A percentile compares a stretch with the other conserved stretches of the same genome.
Conservation (phyloP, 2,329 filamentous ascomycete species). For the Pezicula radicicola region DNA sequence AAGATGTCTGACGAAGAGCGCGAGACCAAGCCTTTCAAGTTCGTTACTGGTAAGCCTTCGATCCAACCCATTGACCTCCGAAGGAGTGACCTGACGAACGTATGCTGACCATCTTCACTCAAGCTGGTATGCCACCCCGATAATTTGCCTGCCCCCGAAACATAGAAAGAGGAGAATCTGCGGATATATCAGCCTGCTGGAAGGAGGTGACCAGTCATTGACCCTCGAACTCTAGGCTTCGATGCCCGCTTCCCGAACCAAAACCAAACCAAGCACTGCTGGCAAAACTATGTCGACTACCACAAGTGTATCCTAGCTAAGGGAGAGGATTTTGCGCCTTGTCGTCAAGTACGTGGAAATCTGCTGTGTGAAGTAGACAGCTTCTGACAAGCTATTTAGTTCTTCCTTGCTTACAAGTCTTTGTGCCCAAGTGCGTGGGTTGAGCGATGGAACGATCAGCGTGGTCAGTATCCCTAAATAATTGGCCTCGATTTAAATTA, state of each 20-base stretch:
- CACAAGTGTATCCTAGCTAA: constrained; percentile 99
- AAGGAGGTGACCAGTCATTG: constrained; percentile 17
- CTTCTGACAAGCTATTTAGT: constrained; percentile 51
- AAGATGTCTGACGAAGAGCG: constrained; percentile 89
- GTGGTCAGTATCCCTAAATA: constrained; percentile 59
- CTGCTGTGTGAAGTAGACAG: constrained; percentile 39
- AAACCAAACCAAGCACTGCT: constrained; percentile 99
- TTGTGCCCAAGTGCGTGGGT: constrained; percentile 96
- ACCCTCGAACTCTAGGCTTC: constrained; percentile 63
- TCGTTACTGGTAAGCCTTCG: constrained; percentile 82
- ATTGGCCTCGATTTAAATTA: too few relatives aligned
- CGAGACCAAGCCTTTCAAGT: constrained; percentile 99
- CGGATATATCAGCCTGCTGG: neutral
- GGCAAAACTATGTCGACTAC: constrained; percentile 99
- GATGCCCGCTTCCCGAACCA: constrained; percentile 98
- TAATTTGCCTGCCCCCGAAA: neutral
- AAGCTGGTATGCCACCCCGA: neutral
- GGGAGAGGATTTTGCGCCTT: constrained; percentile 96
- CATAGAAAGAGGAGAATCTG: constrained; percentile 22
- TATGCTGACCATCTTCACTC: neutral
- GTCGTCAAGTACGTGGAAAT: constrained; percentile 73
- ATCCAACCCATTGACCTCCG: constrained; percentile 16
- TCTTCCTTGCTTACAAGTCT: constrained; percentile 94
- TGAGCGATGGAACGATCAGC: constrained; percentile 94
- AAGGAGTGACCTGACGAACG: neutral